Base-by-base conservation (phyloP, 805 yeast genomes). In the Yamadazyma nakazawae region DNA sequence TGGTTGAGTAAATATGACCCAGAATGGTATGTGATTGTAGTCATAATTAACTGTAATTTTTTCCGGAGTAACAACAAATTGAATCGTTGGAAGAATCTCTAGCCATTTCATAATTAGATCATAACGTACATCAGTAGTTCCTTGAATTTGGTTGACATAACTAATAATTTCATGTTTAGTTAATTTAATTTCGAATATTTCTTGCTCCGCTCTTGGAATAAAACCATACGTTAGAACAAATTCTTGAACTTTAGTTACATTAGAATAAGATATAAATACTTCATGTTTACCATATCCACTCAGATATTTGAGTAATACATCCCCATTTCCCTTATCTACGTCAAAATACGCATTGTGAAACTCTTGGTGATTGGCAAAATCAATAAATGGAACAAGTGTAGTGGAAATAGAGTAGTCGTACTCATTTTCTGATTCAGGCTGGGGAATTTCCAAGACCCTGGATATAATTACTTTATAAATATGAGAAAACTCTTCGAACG, bases 361-460 rank as follows among this genome's bases (percentile, higher is more conserved):
- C 17, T 59, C 61, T 1, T 42, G 37, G 58, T 85, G 92, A 58
- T 85, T 85, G 5, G 77, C 85, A 69, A 79, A 85, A 60, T 85
- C 92, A 26, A 85, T 54, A 1, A 82, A 49, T 0, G 92, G 90
- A 0, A 84, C 87, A 45, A 85, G 59, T 0, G 87, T 76, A 0
- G 81, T 71, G 42, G 78, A 75, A 5, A 60, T 54, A 26, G 47
- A 47, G 43, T 53, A 61, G 35, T 64, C 52, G 53, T 74, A 57
- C 73, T 74, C 34, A 74, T 37, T 37, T 68, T 91, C 96, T 0
- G 50, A 56, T 3, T 52, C 54, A 2, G 49, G 55, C 55, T 70
- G 66, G 0, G 92, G 91, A 2, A 85, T 82, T 57, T 84, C 90
- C 40, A 84, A 65, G 0, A 78, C 75, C 46, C 92, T 67, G 0